Base-by-base conservation (phyloP, 2,329 filamentous ascomycete species). In the Trichophyton benhamiae region DNA sequence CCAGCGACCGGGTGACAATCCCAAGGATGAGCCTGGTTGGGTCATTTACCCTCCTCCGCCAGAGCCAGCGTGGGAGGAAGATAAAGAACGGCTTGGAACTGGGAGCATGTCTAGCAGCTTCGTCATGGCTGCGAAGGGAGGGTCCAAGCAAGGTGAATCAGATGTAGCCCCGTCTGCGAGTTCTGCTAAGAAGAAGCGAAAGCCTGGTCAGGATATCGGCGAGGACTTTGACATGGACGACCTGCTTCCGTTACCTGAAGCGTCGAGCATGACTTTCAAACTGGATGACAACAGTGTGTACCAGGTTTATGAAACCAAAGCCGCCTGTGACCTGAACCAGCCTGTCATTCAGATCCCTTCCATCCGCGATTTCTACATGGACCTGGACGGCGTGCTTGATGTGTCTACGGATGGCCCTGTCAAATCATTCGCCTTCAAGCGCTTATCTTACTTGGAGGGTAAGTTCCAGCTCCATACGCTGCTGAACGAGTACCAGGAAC, bases 401-500 rank as follows among this genome's bases (percentile, higher is more conserved):
- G 85, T 95, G n/a, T 96, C 91, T 0, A 95, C 91, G 0, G 92
- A 99, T 70, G 94, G 94, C 0, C 94, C 94, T 0, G 92, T 87
- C 74, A 99, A 99, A 76, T 96, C 91, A 70, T 97, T 97, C 74
- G 92, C 94, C 0, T 99, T 95, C 74, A 87, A 92, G 60, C 86
- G 95, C 9, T 80, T 99, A 57, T 92, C 96, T 68, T 99, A 97
- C 72, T 79, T 99, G 7, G 94, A 99, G 76, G 92, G 91, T 63
- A 96, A 96, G 72, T 99, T 96, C 76, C 95, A 96, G 71, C 81
- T 99, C 22, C 96, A 99, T 71, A 84, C 86, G 22, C 82, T 99
- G 33, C 78, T 97, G 62, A 97, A 99, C 71, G 94, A 96, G 73
- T 97, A 97, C 67, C 91, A 97, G 71, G 94, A 99, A 75, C 94